Conservation (phyloP, 371 early-diverging fungal genomes). For the Zopfochytrium polystomum region DNA sequence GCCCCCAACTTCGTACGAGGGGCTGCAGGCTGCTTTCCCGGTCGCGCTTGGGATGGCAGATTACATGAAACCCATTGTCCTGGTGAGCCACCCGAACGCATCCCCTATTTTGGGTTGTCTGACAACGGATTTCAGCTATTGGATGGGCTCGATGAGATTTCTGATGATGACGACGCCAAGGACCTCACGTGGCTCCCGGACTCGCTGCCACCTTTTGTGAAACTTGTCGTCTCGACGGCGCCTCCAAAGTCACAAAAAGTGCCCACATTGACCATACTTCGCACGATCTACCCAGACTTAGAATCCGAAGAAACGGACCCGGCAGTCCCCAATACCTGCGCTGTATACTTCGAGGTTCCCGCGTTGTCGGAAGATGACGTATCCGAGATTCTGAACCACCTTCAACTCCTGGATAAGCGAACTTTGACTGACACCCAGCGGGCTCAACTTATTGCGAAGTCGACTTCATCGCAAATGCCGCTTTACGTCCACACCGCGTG, state of each 20-base stretch:
- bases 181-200: slow-evolving; percentile 28
- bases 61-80: slow-evolving; percentile 10
- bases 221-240: slow-evolving; percentile 16
- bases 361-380: slow-evolving; percentile 14
- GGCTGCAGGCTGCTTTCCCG: slow-evolving; percentile 24
- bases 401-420: background rate
- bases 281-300: slow-evolving; percentile 19
- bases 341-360: slow-evolving; percentile 23
- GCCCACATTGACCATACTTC: slow-evolving; percentile 19
- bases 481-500: slow-evolving; percentile 22
- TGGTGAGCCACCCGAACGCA: too few species aligned
- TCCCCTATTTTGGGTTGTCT: background rate
- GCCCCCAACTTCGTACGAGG: slow-evolving; percentile 25
- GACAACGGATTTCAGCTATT: slow-evolving; percentile 6
- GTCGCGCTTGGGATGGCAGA: slow-evolving; percentile 21
- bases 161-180: slow-evolving; percentile 21
- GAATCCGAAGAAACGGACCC: too few species aligned
- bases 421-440: slow-evolving; percentile 13
- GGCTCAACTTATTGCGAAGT: slow-evolving; percentile 6
- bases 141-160: slow-evolving; percentile 26
- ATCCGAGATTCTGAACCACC: slow-evolving; percentile 1
- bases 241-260: slow-evolving; percentile 18
- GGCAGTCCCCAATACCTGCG: too few species aligned
- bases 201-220: slow-evolving; percentile 17
- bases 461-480: slow-evolving; percentile 10